Percentiles rank a stretch among this genome's conserved stretches.
Evolutionary conservation across 306 rosid species (phyloP).

Genomic region (Astragalus glycyphyllos): DNA sequence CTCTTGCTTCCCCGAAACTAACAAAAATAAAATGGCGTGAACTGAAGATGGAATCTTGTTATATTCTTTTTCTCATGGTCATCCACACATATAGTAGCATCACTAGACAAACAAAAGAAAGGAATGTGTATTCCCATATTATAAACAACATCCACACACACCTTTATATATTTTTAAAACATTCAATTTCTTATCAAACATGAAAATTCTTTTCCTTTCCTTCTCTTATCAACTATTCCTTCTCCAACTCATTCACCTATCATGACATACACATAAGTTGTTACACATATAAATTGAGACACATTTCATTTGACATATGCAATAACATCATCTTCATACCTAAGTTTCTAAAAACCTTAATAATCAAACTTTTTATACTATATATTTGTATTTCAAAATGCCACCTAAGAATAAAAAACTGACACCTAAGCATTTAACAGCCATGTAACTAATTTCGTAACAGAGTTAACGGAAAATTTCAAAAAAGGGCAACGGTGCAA

Average conservation of each 20-base stretch:
- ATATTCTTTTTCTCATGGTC: slow-evolving; percentile 42
- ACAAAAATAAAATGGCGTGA: background rate
- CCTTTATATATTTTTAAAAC: too few species aligned
- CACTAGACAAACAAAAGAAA: slow-evolving; percentile 51
- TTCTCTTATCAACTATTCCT: slow-evolving; percentile 51
- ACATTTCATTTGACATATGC: slow-evolving; percentile 13
- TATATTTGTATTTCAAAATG: too few species aligned
- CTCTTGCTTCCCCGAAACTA: background rate
- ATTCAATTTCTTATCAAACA: slow-evolving; percentile 45
- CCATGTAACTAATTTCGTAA: too few species aligned
- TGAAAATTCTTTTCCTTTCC: slow-evolving; percentile 56
- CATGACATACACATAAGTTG: slow-evolving; percentile 37
- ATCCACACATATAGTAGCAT: slow-evolving; percentile 20
- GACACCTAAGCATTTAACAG: too few species aligned
- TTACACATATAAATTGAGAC: slow-evolving; percentile 47
- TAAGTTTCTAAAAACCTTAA: slow-evolving; percentile 33
- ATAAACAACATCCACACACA: too few species aligned
- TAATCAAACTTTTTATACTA: background rate
- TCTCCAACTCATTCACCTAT: slow-evolving; percentile 48
- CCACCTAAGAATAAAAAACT: too few species aligned
- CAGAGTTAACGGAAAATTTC: too few species aligned
- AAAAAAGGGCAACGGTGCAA: too few species aligned
- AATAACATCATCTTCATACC: slow-evolving; percentile 17
- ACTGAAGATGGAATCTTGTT: slow-evolving; percentile 33
- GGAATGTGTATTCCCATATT: slow-evolving; percentile 58